These are phyloP conservation scores for Polysphondylium violaceum DNA, from an alignment of 78 protist species.

Conservation along the genomic window DNA sequence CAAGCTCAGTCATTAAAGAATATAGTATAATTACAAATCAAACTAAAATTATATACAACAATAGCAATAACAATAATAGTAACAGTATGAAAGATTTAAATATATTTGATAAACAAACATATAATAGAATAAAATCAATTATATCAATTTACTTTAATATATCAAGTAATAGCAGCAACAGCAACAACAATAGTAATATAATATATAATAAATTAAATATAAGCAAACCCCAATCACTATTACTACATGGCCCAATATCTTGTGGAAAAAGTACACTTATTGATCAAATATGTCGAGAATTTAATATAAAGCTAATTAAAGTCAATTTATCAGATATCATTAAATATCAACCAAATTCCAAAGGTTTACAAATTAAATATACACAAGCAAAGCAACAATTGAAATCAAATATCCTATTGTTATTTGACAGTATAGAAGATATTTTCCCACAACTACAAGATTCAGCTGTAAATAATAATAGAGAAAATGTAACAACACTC, in stretches of 20 bases:
- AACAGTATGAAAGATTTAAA: not conserved
- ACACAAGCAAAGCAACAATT: constrained; percentile 22
- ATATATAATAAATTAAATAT: constrained; percentile 7
- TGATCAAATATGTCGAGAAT: not conserved
- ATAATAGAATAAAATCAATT: constrained; percentile 16
- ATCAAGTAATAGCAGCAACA: too few species aligned
- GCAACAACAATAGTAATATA: not conserved
- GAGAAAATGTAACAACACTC: not conserved
- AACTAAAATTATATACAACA: constrained; percentile 23
- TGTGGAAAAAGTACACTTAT: constrained; percentile 47
- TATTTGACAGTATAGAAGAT: constrained; percentile 55
- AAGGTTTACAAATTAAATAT: constrained; percentile 31
- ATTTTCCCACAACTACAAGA: constrained; percentile 27
- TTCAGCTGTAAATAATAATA: not conserved
- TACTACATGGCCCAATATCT: constrained; percentile 34
- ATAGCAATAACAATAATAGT: not conserved
- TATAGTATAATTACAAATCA: constrained; percentile 16
- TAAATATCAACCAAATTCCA: constrained; percentile 31
- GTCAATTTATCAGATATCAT: constrained; percentile 12
- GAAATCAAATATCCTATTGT: not conserved
- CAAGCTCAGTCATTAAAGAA: too few species aligned
- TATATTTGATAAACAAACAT: constrained; percentile 23
- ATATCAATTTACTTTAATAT: not conserved
- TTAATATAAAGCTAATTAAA: not conserved
- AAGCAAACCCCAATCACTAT: constrained; percentile 21